These are phyloP conservation scores for Teunomyces gatunensis DNA, from an alignment of 805 yeast genomes.

Conservation along the genomic window DNA sequence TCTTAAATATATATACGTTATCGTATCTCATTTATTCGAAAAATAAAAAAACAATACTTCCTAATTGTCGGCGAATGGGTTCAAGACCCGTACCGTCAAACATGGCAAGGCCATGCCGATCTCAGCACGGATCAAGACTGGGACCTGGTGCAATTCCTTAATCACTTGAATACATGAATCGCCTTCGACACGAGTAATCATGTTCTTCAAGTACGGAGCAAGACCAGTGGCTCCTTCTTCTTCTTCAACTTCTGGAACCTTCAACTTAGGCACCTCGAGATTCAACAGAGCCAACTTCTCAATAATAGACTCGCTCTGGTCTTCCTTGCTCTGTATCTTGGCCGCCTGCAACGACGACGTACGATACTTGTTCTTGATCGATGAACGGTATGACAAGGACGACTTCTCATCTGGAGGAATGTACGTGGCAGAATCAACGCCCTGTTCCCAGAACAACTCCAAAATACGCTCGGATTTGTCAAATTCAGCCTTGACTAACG, in stretches of 20 bases:
- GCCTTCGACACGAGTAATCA: conserved; percentile 60
- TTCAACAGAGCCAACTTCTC: conserved; percentile 50
- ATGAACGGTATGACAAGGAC: conserved; percentile 69
- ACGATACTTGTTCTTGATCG: conserved; percentile 75
- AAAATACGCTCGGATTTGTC: conserved; percentile 63
- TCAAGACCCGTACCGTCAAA: conserved; percentile 83
- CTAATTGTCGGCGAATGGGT: conserved; percentile 59
- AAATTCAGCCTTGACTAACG: conserved; percentile 88
- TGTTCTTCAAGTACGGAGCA: conserved; percentile 55
- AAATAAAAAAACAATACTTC: conserved; percentile 1
- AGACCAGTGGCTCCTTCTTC: conserved; percentile 21
- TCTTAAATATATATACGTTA: neutral
- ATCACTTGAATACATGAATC: conserved; percentile 74
- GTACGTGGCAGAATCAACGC: conserved; percentile 87
- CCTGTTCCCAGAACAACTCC: conserved; percentile 89
- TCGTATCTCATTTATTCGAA: conserved; percentile 5
- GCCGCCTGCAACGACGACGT: conserved; percentile 75
- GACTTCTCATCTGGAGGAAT: conserved; percentile 88
- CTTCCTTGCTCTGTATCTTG: conserved; percentile 44
- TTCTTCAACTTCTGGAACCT: conserved; percentile 17
- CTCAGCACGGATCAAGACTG: conserved; percentile 84
- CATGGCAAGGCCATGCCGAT: conserved; percentile 96
- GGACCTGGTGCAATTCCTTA: conserved; percentile 71
- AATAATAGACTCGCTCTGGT: conserved; percentile 32
- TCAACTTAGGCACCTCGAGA: conserved; percentile 46